Percentiles rank a stretch among this genome's conserved stretches.
Evolutionary conservation across 495 filamentous ascomycete species (phyloP).

Genomic region (Aspergillus kassunensis): DNA sequence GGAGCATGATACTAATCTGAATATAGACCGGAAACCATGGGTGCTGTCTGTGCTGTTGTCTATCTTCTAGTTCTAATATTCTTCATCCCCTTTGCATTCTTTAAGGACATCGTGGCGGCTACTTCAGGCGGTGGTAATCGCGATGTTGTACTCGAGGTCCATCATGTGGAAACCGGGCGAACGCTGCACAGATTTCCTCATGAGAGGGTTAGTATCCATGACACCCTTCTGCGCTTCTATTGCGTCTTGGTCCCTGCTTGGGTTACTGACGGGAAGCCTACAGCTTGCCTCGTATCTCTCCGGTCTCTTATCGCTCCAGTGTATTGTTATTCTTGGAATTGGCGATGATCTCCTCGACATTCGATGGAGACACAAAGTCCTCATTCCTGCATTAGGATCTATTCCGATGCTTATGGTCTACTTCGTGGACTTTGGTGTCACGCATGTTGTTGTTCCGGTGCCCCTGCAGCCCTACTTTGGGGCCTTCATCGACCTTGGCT

Average conservation of each 20-base stretch:
- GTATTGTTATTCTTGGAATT: constrained; percentile 83
- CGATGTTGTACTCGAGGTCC: constrained; percentile 66
- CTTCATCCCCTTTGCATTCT: constrained; percentile 96
- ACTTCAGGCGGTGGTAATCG: constrained; percentile 91
- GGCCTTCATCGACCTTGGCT: constrained; percentile 76
- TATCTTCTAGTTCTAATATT: constrained; percentile 82
- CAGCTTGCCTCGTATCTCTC: constrained; percentile 95
- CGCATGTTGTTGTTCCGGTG: constrained; percentile 83
- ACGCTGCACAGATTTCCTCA: constrained; percentile 90
- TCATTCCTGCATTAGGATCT: constrained; percentile 91
- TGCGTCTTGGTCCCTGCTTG: not conserved
- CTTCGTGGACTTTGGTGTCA: constrained; percentile 97
- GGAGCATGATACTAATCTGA: constrained; percentile 19
- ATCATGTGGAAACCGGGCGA: constrained; percentile 69
- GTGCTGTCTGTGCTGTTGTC: constrained; percentile 87
- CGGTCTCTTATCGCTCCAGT: constrained; percentile 85
- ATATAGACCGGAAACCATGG: constrained; percentile 88
- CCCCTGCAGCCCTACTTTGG: constrained; percentile 81
- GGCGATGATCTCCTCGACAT: constrained; percentile 98
- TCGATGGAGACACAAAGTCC: constrained; percentile 96
- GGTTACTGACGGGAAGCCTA: not conserved
- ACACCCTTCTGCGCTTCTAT: not conserved
- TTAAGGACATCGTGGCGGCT: constrained; percentile 94
- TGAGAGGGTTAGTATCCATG: constrained; percentile 65
- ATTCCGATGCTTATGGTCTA: constrained; percentile 96